phyloP scores from a whole-genome alignment of 306 rosid genomes.

The Cicer yamashitae region DNA sequence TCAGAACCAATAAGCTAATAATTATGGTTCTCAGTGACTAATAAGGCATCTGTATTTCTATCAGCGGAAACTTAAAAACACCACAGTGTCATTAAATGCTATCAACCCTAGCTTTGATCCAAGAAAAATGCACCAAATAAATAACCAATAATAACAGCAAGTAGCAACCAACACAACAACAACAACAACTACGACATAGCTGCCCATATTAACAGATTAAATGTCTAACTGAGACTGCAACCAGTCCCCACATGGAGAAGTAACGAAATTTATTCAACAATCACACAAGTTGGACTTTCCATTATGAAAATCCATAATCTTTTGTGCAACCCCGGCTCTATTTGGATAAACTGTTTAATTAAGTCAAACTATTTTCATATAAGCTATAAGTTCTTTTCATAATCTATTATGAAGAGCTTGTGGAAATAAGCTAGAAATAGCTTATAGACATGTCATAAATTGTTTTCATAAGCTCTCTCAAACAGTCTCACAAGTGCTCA shows the following conservation, averaged over 20 bases:
- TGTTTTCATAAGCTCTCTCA: no score
- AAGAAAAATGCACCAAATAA: background rate
- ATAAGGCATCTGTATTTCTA: constrained; percentile 11
- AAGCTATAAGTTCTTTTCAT: no score
- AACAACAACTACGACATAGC: background rate
- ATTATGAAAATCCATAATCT: constrained; percentile 7
- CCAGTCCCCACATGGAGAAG: constrained; percentile 16
- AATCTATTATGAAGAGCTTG: no score
- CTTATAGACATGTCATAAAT: no score
- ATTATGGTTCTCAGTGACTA: background rate
- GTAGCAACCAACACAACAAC: background rate
- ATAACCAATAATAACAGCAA: constrained; percentile 1
- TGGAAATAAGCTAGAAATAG: no score
- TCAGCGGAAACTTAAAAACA: constrained; percentile 26
- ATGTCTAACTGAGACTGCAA: constrained; percentile 6
- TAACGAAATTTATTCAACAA: background rate
- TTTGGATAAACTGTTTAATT: no score
- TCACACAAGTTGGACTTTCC: constrained; percentile 9
- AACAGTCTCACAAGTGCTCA: no score
- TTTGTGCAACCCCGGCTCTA: background rate
- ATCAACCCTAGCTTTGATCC: background rate
- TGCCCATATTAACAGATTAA: background rate
- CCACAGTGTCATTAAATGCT: constrained; percentile 15
- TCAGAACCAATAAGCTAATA: constrained; percentile 26
- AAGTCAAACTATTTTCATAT: no score